Evolutionary conservation across 768 basidiomycete species (phyloP), one percentile per base, ranked within the genome.

Genomic region (Podaxis carcinomalis): DNA sequence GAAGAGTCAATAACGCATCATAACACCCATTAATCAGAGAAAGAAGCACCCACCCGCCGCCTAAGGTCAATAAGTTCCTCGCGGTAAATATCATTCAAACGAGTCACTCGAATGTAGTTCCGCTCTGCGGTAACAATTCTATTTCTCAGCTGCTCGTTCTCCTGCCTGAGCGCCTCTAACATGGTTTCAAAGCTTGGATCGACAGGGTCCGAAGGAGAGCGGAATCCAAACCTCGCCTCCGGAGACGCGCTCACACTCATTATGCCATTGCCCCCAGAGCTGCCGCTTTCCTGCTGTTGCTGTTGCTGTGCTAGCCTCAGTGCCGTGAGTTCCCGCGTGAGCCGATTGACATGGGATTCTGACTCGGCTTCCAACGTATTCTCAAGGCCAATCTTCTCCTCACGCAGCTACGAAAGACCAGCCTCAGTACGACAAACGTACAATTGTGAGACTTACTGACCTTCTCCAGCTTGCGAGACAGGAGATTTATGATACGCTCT

Each of bases 401-500:
- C 89, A 36, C 87, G 81, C 52, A 93, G 80, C 92, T 93, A 62
- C 23, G 35, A 14, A 51, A 27, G 35, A 27, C 28, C 59, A 46
- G 37, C 1, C 28, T 13, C 16, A 62, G 36, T 21, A 54, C 51
- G 21, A 9, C 21, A 51, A 4, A 49, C 23, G 37, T n/a, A 4
- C 16, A 44, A 16, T 44, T 40, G 44, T 16, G 19, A 23, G 61
- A 56, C 28, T 46, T 42, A 70, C 79, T 56, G 61, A 90, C 92
- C 86, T 90, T 82, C 75, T 93, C 90, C 55, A 94, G 78, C 71
- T 93, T 94, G 66, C 91, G 80, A 27, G 89, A 92, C 57, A 94
- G 75, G 5, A 89, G 78, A 62, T 92, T 93, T 65, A 92, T 89
- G 57, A 94, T 92, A 49, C 91, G 85, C 70, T 94, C 92, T 73